phyloP scores from a whole-genome alignment of 805 yeast species.

The Monosporozyma siamensis region DNA sequence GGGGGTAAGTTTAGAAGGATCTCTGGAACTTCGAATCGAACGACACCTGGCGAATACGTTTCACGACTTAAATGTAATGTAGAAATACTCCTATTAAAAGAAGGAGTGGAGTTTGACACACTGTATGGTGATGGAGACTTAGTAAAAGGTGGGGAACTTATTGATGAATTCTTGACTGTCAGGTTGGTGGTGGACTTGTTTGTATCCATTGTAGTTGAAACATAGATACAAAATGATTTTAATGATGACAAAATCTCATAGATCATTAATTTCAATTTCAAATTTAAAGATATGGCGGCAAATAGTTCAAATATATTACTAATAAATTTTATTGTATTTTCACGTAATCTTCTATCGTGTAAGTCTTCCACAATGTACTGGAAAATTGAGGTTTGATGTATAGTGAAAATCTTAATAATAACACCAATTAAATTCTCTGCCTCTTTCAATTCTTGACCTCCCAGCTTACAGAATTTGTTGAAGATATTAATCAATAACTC shows the following conservation, averaged over 20 bases:
- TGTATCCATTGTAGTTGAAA: slow-evolving; percentile 12
- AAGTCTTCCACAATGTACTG: slow-evolving; percentile 12
- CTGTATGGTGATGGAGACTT: neutral
- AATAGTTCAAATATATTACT: slow-evolving; percentile 16
- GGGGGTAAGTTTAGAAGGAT: slow-evolving; percentile 23
- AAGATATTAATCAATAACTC: slow-evolving; percentile 11
- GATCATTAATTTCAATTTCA: slow-evolving; percentile 23
- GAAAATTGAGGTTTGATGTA: slow-evolving; percentile 23
- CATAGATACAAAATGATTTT: slow-evolving; percentile 22
- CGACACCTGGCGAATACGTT: neutral
- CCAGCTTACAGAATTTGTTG: slow-evolving; percentile 9
- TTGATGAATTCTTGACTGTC: neutral
- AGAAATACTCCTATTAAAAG: neutral
- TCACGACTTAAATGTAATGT: neutral
- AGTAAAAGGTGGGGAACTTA: neutral
- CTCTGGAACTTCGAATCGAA: slow-evolving; percentile 15
- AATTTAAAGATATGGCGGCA: slow-evolving; percentile 20
- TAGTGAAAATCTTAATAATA: slow-evolving; percentile 20
- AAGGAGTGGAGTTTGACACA: neutral
- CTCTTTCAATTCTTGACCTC: slow-evolving; percentile 6
- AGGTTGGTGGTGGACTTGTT: neutral
- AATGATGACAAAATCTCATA: slow-evolving; percentile 27
- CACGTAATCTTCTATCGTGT: slow-evolving; percentile 3
- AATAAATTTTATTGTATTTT: slow-evolving; percentile 8
- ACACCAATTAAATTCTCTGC: slow-evolving; percentile 15